Conservation (phyloP, 441 rosid species). For the Gossypium trilobum region DNA sequence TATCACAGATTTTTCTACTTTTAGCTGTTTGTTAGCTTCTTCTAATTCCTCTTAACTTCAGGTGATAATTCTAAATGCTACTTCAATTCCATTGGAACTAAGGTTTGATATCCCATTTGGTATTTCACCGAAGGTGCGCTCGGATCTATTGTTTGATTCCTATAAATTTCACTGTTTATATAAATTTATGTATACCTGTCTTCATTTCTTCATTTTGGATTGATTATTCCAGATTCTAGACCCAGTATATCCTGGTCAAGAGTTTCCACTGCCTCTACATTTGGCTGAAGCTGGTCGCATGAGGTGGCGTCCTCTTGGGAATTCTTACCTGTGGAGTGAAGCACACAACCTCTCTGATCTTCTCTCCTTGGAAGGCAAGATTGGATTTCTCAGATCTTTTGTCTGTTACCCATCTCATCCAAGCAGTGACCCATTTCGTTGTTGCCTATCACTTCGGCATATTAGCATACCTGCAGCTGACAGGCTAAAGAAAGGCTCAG, state of each 20-base stretch:
- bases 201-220: conserved; percentile 13
- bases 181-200: background rate
- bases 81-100: conserved; percentile 73
- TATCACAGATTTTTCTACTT: conserved; percentile 8
- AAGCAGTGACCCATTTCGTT: conserved; percentile 79
- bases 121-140: conserved; percentile 72
- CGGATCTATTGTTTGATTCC: conserved; percentile 11
- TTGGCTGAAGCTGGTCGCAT: conserved; percentile 84
- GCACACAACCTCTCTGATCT: conserved; percentile 67
- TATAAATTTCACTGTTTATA: conserved; percentile 6
- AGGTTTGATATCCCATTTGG: conserved; percentile 97
- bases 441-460: conserved; percentile 69
- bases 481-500: conserved; percentile 31
- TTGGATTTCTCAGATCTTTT: conserved; percentile 72
- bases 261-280: conserved; percentile 84
- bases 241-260: conserved; percentile 86
- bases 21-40: conserved; percentile 14
- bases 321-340: conserved; percentile 87
- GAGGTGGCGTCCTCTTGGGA: conserved; percentile 90
- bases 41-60: conserved; percentile 29
- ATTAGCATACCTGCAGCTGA: conserved; percentile 41
- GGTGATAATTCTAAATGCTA: conserved; percentile 76
- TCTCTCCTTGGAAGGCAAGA: conserved; percentile 67
- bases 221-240: conserved; percentile 60
- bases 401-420: conserved; percentile 94